Evolutionary conservation across 1,284 basidiomycete genomes (phyloP).

Genomic region (Heterobasidion irregulare): DNA sequence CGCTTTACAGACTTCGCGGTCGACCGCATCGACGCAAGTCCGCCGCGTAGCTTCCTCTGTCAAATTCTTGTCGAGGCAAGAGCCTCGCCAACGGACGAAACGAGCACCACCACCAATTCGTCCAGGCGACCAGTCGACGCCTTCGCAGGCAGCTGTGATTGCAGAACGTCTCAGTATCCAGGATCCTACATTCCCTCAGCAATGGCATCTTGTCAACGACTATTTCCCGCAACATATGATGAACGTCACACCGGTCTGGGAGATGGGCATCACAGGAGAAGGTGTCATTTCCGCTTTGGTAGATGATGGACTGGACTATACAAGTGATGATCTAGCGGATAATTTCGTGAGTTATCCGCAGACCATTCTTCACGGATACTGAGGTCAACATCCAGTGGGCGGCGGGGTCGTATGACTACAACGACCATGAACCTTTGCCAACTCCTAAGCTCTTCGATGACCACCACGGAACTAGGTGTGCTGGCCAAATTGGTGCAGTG

Average conservation of each 20-base stretch:
- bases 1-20: conserved; percentile 25
- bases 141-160: conserved; percentile 30
- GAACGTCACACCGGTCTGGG: conserved; percentile 83
- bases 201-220: conserved; percentile 92
- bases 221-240: conserved; percentile 72
- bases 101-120: conserved; percentile 55
- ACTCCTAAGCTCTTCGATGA: conserved; percentile 87
- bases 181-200: conserved; percentile 84
- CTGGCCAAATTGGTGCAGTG: conserved; percentile 96
- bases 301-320: conserved; percentile 94
- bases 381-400: conserved; percentile 50
- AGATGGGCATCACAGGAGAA: conserved; percentile 78
- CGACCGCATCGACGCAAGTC: conserved; percentile 29
- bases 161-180: conserved; percentile 61
- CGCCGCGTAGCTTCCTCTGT: conserved; percentile 44
- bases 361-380: not conserved
- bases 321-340: conserved; percentile 77
- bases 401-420: conserved; percentile 93
- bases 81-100: conserved; percentile 56
- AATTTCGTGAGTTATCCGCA: conserved; percentile 74
- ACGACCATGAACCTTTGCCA: conserved; percentile 86
- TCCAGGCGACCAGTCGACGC: conserved; percentile 17
- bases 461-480: conserved; percentile 96
- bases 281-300: conserved; percentile 87
- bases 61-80: conserved; percentile 49